These are phyloP conservation scores for Mycena venus DNA, from an alignment of 768 basidiomycete genomes.

Conservation along the genomic window DNA sequence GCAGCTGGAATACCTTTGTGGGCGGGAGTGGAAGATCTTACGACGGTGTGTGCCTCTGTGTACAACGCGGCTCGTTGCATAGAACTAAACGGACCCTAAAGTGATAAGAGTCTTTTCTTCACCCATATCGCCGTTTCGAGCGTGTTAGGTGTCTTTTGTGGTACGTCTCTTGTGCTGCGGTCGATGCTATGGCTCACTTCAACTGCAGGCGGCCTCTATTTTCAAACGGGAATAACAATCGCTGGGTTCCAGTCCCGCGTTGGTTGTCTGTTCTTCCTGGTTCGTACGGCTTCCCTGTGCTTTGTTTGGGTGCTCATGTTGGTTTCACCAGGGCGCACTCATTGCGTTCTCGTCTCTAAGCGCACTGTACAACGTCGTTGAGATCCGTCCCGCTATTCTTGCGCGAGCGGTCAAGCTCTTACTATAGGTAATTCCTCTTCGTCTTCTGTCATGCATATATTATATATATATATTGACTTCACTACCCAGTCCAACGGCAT, in stretches of 20 bases:
- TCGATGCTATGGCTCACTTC: background rate
- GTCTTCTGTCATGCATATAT: too few species aligned
- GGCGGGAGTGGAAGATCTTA: constrained; percentile 89
- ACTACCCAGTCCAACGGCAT: constrained; percentile 84
- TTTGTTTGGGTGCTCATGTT: constrained; percentile 7
- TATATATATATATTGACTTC: background rate
- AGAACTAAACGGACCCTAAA: constrained; percentile 37
- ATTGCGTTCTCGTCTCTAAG: constrained; percentile 93
- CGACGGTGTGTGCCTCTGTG: constrained; percentile 61
- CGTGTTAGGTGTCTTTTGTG: constrained; percentile 89
- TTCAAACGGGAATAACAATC: constrained; percentile 81
- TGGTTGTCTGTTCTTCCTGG: constrained; percentile 96
- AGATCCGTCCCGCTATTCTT: constrained; percentile 89
- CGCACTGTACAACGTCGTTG: constrained; percentile 90
- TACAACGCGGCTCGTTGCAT: background rate
- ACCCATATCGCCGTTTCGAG: constrained; percentile 81
- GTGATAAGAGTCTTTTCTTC: constrained; percentile 87
- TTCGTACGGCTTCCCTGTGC: constrained; percentile 44
- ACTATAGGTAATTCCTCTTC: constrained; percentile 75
- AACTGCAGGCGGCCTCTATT: constrained; percentile 84
- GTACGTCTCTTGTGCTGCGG: constrained; percentile 53
- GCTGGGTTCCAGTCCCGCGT: constrained; percentile 95
- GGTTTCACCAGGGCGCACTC: constrained; percentile 77
- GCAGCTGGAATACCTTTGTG: constrained; percentile 85
- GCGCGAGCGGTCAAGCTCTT: constrained; percentile 86